Evolutionary conservation across 768 basidiomycete genomes (phyloP).

Genomic region (Termitomyces sp.): DNA sequence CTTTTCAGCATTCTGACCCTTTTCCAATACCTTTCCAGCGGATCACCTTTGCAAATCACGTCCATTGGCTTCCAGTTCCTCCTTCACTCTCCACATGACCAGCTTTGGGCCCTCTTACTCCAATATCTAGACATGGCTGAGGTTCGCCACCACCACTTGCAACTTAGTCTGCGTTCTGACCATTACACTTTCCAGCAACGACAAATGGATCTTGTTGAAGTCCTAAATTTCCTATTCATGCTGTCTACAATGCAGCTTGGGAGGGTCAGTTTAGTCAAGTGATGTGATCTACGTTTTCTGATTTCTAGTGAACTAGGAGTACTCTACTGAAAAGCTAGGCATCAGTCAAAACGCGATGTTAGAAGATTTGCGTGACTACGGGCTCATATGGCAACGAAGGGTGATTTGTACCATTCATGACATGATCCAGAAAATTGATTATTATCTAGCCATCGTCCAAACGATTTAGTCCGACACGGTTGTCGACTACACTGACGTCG

Average conservation of each 20-base stretch:
- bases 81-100: slow-evolving; percentile 88
- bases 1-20: not conserved
- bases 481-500: slow-evolving; percentile 92
- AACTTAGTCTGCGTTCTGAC: slow-evolving; percentile 9
- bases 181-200: slow-evolving; percentile 51
- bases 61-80: slow-evolving; percentile 96
- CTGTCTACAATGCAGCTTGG: slow-evolving; percentile 95
- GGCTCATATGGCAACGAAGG: slow-evolving; percentile 84
- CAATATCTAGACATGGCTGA: slow-evolving; percentile 86
- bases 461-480: slow-evolving; percentile 90
- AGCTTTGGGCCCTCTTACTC: slow-evolving; percentile 91
- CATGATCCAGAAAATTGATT: slow-evolving; percentile 5
- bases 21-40: slow-evolving; percentile 29
- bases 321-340: slow-evolving; percentile 77
- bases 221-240: slow-evolving; percentile 94
- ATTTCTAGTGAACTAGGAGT: slow-evolving; percentile 54
- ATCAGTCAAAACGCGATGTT: slow-evolving; percentile 83
- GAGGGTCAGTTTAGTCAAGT: slow-evolving; percentile 43
- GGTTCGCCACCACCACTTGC: slow-evolving; percentile 36
- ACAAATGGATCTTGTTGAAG: slow-evolving; percentile 89
- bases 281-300: not conserved
- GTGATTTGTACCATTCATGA: slow-evolving; percentile 32
- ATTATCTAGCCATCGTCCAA: slow-evolving; percentile 56
- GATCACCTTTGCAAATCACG: slow-evolving; percentile 72
- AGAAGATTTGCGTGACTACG: slow-evolving; percentile 90